A percentile compares a stretch with the other conserved stretches of the same genome.
Evolutionary conservation across 2,329 filamentous ascomycete genomes (phyloP).

Genomic region (Ophiocordyceps robertsii): DNA sequence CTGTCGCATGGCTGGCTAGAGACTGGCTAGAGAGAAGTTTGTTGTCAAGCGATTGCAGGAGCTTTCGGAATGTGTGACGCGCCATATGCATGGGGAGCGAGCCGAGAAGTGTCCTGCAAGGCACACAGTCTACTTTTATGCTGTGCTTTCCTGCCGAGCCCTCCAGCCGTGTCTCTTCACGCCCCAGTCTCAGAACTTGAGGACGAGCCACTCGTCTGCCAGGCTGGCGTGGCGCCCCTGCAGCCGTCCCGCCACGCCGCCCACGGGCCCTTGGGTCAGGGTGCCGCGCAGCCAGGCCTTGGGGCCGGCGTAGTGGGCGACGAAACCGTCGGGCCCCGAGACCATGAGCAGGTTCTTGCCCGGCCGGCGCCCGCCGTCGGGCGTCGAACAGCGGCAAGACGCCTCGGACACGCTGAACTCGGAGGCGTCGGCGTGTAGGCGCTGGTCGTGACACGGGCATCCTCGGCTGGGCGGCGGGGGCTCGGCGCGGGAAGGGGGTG

Average conservation of each 20-base stretch:
- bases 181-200: constrained; percentile 29
- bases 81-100: too few relatives aligned
- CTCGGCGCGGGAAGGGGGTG: background rate
- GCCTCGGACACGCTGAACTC: constrained; percentile 15
- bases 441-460: constrained; percentile 18
- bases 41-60: too few relatives aligned
- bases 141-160: too few relatives aligned
- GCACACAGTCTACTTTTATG: too few relatives aligned
- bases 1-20: too few relatives aligned
- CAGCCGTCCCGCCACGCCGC: constrained; percentile 52
- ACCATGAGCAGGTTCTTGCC: constrained; percentile 62
- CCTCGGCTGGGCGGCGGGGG: constrained; percentile 5
- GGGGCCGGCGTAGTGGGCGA: constrained; percentile 63
- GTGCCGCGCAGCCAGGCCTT: constrained; percentile 62
- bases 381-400: constrained; percentile 12
- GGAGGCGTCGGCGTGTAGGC: constrained; percentile 14
- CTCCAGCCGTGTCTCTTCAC: too few relatives aligned
- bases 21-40: too few relatives aligned
- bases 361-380: constrained; percentile 8
- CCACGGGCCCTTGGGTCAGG: constrained; percentile 62
- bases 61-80: too few relatives aligned
- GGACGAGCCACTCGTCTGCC: constrained; percentile 33
- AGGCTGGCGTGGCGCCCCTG: constrained; percentile 27
- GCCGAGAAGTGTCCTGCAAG: background rate
- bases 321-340: constrained; percentile 84